Base-by-base conservation (phyloP, 257 asterid genomes). In the Prunella vulgaris region DNA sequence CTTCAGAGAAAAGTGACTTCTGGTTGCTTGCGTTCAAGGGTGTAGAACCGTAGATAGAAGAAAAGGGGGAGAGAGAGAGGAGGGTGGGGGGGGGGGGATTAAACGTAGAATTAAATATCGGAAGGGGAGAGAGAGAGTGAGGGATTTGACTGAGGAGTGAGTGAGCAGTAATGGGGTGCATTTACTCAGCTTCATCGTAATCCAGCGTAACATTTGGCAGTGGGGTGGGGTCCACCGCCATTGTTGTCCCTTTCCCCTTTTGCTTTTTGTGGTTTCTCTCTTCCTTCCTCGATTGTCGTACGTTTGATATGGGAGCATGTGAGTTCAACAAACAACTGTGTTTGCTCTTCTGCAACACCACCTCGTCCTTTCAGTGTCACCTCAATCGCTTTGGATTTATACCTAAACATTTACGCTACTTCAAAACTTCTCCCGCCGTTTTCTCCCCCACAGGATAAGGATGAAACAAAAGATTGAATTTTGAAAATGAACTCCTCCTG, bases 381-480 rank as follows among this genome's bases (percentile, higher is more conserved):
- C 6, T 30, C 10, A n/a, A 5, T 32, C 37, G n/a, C 38, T 15
- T 51, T 59, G 48, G 59, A 28, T 69, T 58, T 7, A 42, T 57
- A 8, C 40, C 4, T 13, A 30, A 21, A 20, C 25, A 7, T 10
- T n/a, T 2, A 10, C 51, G 20, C 17, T 3, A 28, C 15, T 75
- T 69, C 56, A 30, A 69, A 64, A 42, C 63, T 32, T 70, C 80
- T 70, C 76, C 80, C 80, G 80, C 80, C 76, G 76, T 62, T 62
- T 74, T 58, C 20, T 18, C 5, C 2, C 3, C 2, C 10, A 4
- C 2, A 18, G 14, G 53, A 51, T 67, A 12, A 7, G 33, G 71
- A 68, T 68, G 38, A 6, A 42, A 42, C n/a, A n/a, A n/a, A n/a
- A n/a, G n/a, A n/a, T n/a, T n/a, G n/a, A n/a, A n/a, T n/a, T n/a